Evolutionary conservation across 2,329 filamentous ascomycete species (phyloP), one percentile per base, ranked within the genome.

Genomic region (Pestalotiopsis sp.): DNA sequence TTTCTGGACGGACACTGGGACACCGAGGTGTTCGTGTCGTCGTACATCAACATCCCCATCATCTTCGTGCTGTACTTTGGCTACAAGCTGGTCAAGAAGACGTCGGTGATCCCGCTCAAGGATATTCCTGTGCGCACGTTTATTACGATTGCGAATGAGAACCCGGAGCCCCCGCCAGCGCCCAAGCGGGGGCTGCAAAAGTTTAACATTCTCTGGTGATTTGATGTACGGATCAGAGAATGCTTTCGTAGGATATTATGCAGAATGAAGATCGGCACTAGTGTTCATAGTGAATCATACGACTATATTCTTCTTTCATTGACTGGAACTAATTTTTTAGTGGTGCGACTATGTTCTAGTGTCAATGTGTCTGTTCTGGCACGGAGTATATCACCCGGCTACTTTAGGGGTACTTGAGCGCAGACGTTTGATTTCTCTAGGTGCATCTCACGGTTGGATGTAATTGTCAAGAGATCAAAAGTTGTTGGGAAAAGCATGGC

Each of bases 21-120:
- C 20, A 71, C 66, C 3, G 72, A 73, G 10, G 78, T 70, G 3
- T 74, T 74, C 35, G 61, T 74, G 11, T 70, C 76, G 11, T 77
- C 81, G 71, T 84, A 84, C 73, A 79, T 80, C 40, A 82, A 71
- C 64, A 73, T 74, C 14, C 71, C 71, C 26, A 68, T 74, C 26
- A 67, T 71, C 26, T 14, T 71, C 11, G n/a, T 65, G 2, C 60
- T 72, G 26, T 74, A 72, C 35, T 68, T 71, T 39, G 71, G 71
- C 6, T 73, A 71, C 58, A 74, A 73, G 63, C 55, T 66, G 20
- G 22, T 44, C 5, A 56, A 22, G 30, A 57, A 62, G 59, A 63
- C 67, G 6, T 66, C 66, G 52, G 38, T 68, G 13, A 55, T 68
- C 30, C 30, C 67, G 17, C 26, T 68, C 14, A 48, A 48, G 26